Conservation (phyloP, 495 filamentous ascomycete genomes). For the Aspergillus coremiiformis region DNA sequence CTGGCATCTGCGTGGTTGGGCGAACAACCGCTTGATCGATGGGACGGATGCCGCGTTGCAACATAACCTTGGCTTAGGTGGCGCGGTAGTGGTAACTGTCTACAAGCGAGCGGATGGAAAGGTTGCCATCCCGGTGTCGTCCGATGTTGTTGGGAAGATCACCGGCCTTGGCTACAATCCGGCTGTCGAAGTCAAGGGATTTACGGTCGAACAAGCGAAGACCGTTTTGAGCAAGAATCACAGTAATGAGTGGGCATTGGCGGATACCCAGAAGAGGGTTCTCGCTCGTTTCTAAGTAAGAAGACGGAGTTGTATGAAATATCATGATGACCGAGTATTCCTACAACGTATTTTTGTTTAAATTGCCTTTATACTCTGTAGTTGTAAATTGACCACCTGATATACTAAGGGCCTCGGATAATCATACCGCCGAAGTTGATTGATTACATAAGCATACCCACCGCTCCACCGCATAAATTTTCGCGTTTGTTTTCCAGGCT, state of each 20-base stretch:
- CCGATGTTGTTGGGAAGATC: constrained; percentile 50
- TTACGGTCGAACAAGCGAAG: constrained; percentile 68
- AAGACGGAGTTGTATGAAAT: not conserved
- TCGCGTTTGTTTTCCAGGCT: constrained; percentile 2
- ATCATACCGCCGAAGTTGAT: not conserved
- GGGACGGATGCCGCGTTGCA: constrained; percentile 70
- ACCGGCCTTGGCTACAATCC: constrained; percentile 85
- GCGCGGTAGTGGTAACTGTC: constrained; percentile 84
- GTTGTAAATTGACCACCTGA: not conserved
- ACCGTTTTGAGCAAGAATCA: constrained; percentile 62
- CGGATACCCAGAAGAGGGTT: constrained; percentile 65
- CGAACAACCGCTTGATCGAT: constrained; percentile 72
- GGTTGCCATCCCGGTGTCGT: constrained; percentile 47
- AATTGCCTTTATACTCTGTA: too few relatives aligned
- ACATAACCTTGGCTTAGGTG: constrained; percentile 90
- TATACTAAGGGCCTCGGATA: not conserved
- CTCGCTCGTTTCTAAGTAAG: constrained; percentile 48
- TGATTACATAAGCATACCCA: constrained; percentile 9
- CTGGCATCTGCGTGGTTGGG: constrained; percentile 96
- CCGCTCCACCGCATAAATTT: constrained; percentile 16
- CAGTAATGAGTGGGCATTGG: constrained; percentile 64
- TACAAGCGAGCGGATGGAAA: constrained; percentile 82
- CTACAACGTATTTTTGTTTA: too few relatives aligned
- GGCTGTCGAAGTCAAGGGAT: constrained; percentile 79
- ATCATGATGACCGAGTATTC: too few relatives aligned